A percentile compares a stretch with the other conserved stretches of the same genome.
Evolutionary conservation across 345 rosid species (phyloP).

Genomic region (Hypericum androsaemum): DNA sequence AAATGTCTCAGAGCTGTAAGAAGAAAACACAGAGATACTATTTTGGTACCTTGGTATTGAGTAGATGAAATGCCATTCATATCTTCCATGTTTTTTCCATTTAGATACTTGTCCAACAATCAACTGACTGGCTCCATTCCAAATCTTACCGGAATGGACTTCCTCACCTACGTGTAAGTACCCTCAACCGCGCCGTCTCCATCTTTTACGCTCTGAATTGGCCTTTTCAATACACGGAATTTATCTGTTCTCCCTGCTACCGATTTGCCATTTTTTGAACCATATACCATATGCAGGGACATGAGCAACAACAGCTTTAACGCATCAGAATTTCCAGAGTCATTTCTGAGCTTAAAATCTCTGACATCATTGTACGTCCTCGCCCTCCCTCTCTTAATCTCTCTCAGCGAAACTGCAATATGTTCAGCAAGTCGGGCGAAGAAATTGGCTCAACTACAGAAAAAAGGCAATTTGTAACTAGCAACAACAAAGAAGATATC

Average conservation of each 20-base stretch:
- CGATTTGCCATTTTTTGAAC: too few species aligned
- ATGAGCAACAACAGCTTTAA: slow-evolving; percentile 65
- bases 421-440: too few species aligned
- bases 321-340: slow-evolving; percentile 37
- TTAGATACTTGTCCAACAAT: slow-evolving; percentile 72
- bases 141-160: slow-evolving; percentile 38
- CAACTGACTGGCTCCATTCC: slow-evolving; percentile 48
- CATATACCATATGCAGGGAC: slow-evolving; percentile 41
- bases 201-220: neutral
- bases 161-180: slow-evolving; percentile 62
- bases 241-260: too few species aligned
- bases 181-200: neutral
- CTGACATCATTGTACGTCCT: slow-evolving; percentile 62
- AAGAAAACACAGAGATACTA: neutral
- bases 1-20: slow-evolving; percentile 57
- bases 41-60: too few species aligned
- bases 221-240: neutral
- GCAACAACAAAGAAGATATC: too few species aligned
- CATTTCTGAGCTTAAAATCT: slow-evolving; percentile 37
- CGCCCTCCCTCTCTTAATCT: slow-evolving; percentile 3
- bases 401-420: neutral
- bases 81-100: slow-evolving; percentile 5
- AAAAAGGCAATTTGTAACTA: neutral
- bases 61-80: neutral
- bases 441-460: neutral